These are phyloP conservation scores for Cicer chorassanicum DNA, from an alignment of 306 rosid species.

Conservation along the genomic window DNA sequence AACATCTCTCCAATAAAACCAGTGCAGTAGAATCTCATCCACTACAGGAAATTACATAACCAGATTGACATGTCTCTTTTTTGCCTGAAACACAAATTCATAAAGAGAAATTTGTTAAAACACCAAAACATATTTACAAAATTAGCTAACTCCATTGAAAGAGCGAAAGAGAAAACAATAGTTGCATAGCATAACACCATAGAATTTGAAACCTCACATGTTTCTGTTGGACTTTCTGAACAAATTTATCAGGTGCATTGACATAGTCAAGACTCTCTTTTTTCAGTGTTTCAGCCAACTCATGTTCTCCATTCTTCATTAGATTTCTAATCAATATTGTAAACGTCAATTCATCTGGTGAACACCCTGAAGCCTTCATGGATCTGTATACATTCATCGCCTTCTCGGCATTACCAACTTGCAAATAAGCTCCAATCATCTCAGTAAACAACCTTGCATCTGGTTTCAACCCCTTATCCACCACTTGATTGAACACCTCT, in stretches of 20 bases:
- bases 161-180: neutral
- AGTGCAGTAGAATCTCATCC: neutral
- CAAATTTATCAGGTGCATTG: neutral
- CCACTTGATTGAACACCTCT: conserved; percentile 52
- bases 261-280: conserved; percentile 55
- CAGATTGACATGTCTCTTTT: neutral
- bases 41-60: neutral
- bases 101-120: neutral
- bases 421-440: conserved; percentile 78
- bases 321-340: conserved; percentile 63
- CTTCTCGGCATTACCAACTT: conserved; percentile 58
- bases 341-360: conserved; percentile 71
- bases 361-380: conserved; percentile 68
- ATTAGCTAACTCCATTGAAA: neutral
- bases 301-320: conserved; percentile 52
- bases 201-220: conserved; percentile 12
- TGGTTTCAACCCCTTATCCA: conserved; percentile 58
- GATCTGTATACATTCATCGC: conserved; percentile 57
- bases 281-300: conserved; percentile 55
- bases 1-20: neutral
- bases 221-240: neutral
- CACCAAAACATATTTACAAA: neutral
- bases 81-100: neutral
- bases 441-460: conserved; percentile 67
- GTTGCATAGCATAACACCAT: neutral